Evolutionary conservation across 2,329 filamentous ascomycete species (phyloP), one percentile per base, ranked within the genome.

Genomic region (Rhynchosporium agropyri): DNA sequence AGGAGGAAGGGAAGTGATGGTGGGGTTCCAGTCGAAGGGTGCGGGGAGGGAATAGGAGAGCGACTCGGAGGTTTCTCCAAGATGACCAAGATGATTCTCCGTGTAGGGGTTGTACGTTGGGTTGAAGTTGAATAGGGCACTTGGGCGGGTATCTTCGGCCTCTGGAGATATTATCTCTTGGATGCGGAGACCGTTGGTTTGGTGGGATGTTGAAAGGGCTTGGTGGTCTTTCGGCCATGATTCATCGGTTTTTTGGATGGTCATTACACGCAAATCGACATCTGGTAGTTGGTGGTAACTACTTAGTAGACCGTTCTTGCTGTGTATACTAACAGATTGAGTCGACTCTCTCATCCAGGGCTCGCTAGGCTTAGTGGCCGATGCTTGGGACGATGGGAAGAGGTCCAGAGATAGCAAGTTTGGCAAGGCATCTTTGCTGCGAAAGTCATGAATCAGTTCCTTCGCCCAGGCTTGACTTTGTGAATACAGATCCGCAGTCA

Each of bases 21-120:
- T 69, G 49, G 83, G 81, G 43, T 72, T 74, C 75, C 81, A 80
- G 46, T 84, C 81, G 36, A 82, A 77, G 15, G 73, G 71, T 15
- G 40, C 40, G 10, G 40, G 15, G 3, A 76, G 68, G 2, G 76
- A 70, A n/a, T 75, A 73, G 10, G 75, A 74, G 3, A 76, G 65
- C 2, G 72, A 66, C 60, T 80, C 79, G 3, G 70, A 68, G 12
- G 65, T 20, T 38, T 72, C 20, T 20, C 20, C 71, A 31, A 67
- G 63, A 13, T 56, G 38, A 20, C 20, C 20, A 20, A 36, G 33
- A 10, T 5, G 33, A 5, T 67, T 56, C 20, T 69, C 68, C 13
- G 72, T 66, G 20, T 62, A 43, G 38, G 73, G 67, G n/a, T 65
- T 58, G 13, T 68, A 68, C 29, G 38, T 65, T n/a, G 70, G 64